A percentile compares a stretch with the other conserved stretches of the same genome.
Conservation (phyloP, 2,329 filamentous ascomycete genomes). For the Fusarium liriodendri region DNA sequence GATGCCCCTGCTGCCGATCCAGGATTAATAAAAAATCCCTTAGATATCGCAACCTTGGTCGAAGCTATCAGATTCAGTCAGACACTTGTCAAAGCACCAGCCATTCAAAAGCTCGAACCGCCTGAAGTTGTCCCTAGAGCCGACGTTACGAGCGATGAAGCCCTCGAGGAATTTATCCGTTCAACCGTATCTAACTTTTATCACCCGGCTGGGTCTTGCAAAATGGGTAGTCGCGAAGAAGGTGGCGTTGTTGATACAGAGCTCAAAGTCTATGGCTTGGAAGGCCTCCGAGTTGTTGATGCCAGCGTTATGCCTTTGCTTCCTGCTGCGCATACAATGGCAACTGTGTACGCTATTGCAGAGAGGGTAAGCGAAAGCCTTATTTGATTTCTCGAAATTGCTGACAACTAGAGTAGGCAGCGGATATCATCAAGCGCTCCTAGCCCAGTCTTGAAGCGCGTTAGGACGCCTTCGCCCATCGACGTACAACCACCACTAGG, state of each 20-base stretch:
- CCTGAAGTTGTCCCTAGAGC: conserved; percentile 26
- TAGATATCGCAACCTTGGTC: conserved; percentile 13
- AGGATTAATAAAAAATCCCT: conserved; percentile 31
- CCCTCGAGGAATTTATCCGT: conserved; percentile 29
- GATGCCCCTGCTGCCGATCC: conserved; percentile 30
- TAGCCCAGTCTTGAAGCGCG: background rate
- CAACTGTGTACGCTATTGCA: conserved; percentile 44
- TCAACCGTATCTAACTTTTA: conserved; percentile 23
- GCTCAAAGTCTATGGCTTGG: conserved; percentile 39
- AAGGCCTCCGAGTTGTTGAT: conserved; percentile 52
- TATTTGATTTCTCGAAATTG: rapidly evolving
- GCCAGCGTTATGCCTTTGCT: conserved; percentile 43
- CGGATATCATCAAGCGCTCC: conserved; percentile 26
- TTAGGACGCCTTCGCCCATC: background rate
- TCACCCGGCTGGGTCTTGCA: conserved; percentile 34
- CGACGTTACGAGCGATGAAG: conserved; percentile 20
- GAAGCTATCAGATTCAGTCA: conserved; percentile 32
- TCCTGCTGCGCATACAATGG: conserved; percentile 41
- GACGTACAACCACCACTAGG: background rate
- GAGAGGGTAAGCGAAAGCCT: conserved; percentile 36
- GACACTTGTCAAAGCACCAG: conserved; percentile 4
- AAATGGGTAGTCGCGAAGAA: conserved; percentile 54
- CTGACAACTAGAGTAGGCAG: conserved; percentile 6
- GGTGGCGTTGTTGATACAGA: conserved; percentile 51
- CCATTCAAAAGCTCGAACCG: conserved; percentile 11